Base-by-base conservation (phyloP, 73 alveolate species). In the Blepharisma japonicum region DNA sequence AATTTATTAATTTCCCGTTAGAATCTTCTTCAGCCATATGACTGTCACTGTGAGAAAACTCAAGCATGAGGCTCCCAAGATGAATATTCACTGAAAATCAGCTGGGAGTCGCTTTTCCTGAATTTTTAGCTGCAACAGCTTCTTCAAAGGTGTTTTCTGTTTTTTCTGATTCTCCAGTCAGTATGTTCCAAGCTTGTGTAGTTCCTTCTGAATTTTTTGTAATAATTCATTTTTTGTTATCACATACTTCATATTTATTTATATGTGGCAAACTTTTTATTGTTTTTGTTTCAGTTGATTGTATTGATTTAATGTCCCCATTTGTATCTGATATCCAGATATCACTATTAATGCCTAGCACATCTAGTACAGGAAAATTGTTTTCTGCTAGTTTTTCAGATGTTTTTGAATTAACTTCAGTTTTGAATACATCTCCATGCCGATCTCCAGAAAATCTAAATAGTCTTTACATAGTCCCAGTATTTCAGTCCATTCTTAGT, bases 141-240 rank as follows among this genome's bases (percentile, higher is more conserved):
- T 61, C 74, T 61, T 61, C 47, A 25, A 61, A n/a, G 74, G 14
- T 39, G 5, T 14, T 14, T 51, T 51, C 27, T 11, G 66, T 14
- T 11, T 11, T 14, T 51, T 51, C 66, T n/a, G 23, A 39, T 25
- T 61, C 23, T 14, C 23, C 23, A 9, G 18, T n/a, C 14, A 61
- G 48, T n/a, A 61, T 61, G 74, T 61, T 25, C 47, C 23, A 25
- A 39, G 23, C 5, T n/a, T 20, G 47, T 8, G 5, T 4, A 14
- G 39, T 8, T 2, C 47, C 18, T n/a, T 61, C 74, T 8, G 49
- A 8, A 5, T 14, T 9, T 61, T 61, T 61, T 61, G 74, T 61
- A 9, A 61, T 25, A 9, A 61, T 61, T 2, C 14, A 61, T 61
- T 61, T 61, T 61, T 61, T 61, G 74, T 61, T 61, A 39, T 61